Evolutionary conservation across 2,329 filamentous ascomycete species (phyloP), one percentile per base, ranked within the genome.

Genomic region (Penicillium sp.): DNA sequence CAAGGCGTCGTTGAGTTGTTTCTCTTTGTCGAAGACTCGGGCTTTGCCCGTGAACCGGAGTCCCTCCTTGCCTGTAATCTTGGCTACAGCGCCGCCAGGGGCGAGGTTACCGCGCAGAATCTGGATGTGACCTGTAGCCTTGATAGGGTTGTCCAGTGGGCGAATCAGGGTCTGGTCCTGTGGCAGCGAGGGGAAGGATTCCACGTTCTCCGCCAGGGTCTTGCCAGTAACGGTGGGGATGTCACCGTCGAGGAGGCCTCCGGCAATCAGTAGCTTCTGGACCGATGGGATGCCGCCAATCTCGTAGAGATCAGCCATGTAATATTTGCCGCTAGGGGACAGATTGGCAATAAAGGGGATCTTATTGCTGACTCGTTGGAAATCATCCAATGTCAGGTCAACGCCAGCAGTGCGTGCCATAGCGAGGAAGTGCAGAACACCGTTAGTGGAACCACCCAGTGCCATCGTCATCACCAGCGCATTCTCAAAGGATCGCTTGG

Each of bases 1-100:
- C 13, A 98, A 83, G 0, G 93, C 93, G 0, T 83, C 79, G 75
- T 96, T 88, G 49, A 97, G 87, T 68, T 89, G 85, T 68, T 88
- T 84, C 78, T 97, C 94, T 73, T 95, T 94, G 78, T 97, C 83
- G 76, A 95, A 98, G 50, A 96, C 91, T 22, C 88, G 85, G 0
- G 92, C 94, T 66, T 87, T 88, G 53, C 94, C 94, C 0, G 84
- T 89, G 78, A 98, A 98, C 13, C 80, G 82, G 7, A 93, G 84
- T 2, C 94, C 94, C 77, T 98, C 94, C 76, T 97, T 97, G 38
- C 94, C 94, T 0, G 94, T 97, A 77, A 98, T 97, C 79, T 98
- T 98, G 63, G 93, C 93, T 1, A 98, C 93, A 0, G 93, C 91
- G 37, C 94, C 94, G 12, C 88, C 90, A 1, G 94, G 94, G 2